Percentiles rank a stretch among this genome's conserved stretches.
These are phyloP conservation scores for Talaromyces marneffei DNA, from an alignment of 2,329 filamentous ascomycete genomes.

Conservation along the genomic window DNA sequence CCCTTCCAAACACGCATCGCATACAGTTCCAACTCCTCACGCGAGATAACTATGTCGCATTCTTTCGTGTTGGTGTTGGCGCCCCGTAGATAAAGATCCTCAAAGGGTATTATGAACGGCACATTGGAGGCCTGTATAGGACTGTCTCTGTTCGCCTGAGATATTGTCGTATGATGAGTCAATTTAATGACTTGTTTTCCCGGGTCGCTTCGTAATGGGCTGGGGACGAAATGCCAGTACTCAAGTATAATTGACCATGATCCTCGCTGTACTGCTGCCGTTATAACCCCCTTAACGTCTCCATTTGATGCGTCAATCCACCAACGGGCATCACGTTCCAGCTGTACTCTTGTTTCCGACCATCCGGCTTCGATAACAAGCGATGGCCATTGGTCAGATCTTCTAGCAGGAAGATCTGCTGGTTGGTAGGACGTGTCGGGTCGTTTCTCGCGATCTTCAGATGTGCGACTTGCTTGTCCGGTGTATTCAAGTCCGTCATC, in stretches of 20 bases:
- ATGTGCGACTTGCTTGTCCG: not conserved
- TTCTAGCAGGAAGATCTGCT: not conserved
- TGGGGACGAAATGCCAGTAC: not conserved
- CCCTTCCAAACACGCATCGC: constrained; percentile 2
- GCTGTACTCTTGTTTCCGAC: not conserved
- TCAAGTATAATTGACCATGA: not conserved
- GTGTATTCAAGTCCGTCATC: not conserved
- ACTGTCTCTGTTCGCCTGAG: not conserved
- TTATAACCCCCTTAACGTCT: constrained; percentile 6
- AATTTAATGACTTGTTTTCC: not conserved
- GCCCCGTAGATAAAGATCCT: not conserved
- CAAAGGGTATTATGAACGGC: not conserved
- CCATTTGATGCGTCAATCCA: constrained; percentile 10
- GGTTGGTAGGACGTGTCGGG: constrained; percentile 7
- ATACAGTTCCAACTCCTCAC: constrained; percentile 2
- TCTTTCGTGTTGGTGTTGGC: not conserved
- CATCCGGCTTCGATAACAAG: constrained; percentile 9
- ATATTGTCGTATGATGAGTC: not conserved
- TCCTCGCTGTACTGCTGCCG: not conserved
- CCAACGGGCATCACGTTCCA: constrained; percentile 8
- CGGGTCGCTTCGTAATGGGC: not conserved
- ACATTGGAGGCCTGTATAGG: not conserved
- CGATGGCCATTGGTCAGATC: constrained; percentile 10
- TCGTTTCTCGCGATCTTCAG: constrained; percentile 5
- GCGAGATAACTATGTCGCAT: not conserved